A percentile compares a stretch with the other conserved stretches of the same genome.
These are phyloP conservation scores for Penicillium simplicissimum DNA, from an alignment of 495 filamentous ascomycete genomes.

Conservation along the genomic window DNA sequence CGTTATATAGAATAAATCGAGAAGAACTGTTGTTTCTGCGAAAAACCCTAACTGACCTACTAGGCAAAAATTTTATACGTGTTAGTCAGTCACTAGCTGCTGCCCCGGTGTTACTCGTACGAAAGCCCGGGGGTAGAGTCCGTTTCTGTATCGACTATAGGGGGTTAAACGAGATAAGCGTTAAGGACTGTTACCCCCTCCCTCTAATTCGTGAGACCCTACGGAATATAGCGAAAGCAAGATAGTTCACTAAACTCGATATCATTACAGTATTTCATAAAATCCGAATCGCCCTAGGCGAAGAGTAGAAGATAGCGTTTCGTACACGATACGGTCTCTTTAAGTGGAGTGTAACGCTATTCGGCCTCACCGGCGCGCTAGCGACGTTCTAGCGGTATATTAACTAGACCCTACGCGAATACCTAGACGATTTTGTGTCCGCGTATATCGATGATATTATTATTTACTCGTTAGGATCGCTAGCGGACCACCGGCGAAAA, in stretches of 20 bases:
- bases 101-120: background rate
- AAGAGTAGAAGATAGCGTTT: background rate
- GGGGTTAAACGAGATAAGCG: background rate
- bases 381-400: background rate
- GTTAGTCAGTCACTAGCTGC: background rate
- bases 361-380: background rate
- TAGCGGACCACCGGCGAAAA: too few relatives aligned
- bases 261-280: background rate
- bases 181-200: background rate
- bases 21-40: background rate
- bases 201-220: background rate
- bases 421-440: background rate
- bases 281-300: background rate
- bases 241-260: background rate
- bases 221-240: background rate
- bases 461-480: background rate
- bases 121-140: background rate
- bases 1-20: background rate
- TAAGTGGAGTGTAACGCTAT: background rate
- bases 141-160: background rate
- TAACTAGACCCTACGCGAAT: background rate
- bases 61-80: background rate
- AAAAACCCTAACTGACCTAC: background rate
- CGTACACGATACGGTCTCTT: background rate
- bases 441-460: slow-evolving; percentile 2